Base-by-base conservation (phyloP, 352 stramenopile genomes). In the Phytophthora chlamydospora region DNA sequence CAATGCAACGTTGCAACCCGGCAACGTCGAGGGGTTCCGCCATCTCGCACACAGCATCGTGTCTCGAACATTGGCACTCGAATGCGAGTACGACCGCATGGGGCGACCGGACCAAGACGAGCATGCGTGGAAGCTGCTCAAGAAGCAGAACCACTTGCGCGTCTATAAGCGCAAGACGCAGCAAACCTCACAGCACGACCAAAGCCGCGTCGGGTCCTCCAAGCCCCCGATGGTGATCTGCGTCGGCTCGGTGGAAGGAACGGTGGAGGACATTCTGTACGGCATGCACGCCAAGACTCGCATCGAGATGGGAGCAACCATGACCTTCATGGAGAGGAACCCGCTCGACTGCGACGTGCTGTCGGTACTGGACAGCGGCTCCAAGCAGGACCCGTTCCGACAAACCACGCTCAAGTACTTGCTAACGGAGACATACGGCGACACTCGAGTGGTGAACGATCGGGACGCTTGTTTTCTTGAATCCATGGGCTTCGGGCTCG, bases 371-470 rank as follows among this genome's bases (percentile, higher is more conserved):
- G 73, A 90, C 10, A 45, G 53, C 2, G 75, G 70, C 9, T 82
- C 75, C 0, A 58, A 69, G n/a, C 35, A 60, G 4, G 76, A 90
- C 35, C 81, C 81, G 48, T 85, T 83, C 51, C 75, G 68, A 10
- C 85, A 81, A 34, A 35, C 88, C 0, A 71, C 75, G 6, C 54
- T 90, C 62, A 90, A 90, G 48, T 90, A 82, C 51, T 68, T 78
- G 0, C 59, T 84, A 0, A 58, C 68, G 0, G 64, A 78, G 47
- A 86, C 73, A 0, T 79, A 77, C 3, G 78, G 76, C 14, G 72
- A 76, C 17, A 57, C 59, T 4, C 68, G 63, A 0, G 45, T 90
- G 6, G 71, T 90, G 19, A 75, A 71, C 44, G 67, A 83, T 53
- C 81, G 78, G 4, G 81, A 89, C 45, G 52, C 79, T 9, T 80